A percentile compares a stretch with the other conserved stretches of the same genome.
Conservation (phyloP, 257 asterid genomes). For the Solanum habrochaites region DNA sequence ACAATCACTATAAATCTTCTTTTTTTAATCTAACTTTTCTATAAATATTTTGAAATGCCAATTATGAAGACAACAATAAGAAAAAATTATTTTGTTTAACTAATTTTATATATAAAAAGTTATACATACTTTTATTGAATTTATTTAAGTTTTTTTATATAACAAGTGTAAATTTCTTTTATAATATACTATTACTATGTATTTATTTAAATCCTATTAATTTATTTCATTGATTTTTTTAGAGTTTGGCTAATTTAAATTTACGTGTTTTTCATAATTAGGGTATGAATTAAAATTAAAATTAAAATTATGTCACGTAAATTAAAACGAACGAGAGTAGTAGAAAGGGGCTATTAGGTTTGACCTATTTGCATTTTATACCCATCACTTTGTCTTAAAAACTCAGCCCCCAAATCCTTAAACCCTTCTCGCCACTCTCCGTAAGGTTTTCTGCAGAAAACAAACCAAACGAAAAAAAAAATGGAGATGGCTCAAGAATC, state of each 20-base stretch:
- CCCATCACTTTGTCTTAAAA: background rate
- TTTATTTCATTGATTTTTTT: too few relatives aligned
- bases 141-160: too few relatives aligned
- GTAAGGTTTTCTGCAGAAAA: background rate
- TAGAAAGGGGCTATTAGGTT: background rate
- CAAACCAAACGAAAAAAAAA: background rate
- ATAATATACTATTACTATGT: too few relatives aligned
- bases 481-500: background rate
- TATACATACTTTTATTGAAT: background rate
- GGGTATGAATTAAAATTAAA: rapidly evolving
- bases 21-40: too few relatives aligned
- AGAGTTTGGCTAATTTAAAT: rapidly evolving
- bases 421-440: background rate
- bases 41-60: background rate
- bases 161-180: too few relatives aligned
- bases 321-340: background rate
- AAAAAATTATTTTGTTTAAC: background rate
- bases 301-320: background rate
- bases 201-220: too few relatives aligned
- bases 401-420: background rate
- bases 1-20: too few relatives aligned
- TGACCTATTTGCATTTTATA: background rate
- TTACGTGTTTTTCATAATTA: too few relatives aligned
- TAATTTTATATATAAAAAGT: too few relatives aligned
- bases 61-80: background rate